Percentiles rank a stretch among this genome's conserved stretches.
phyloP scores from a whole-genome alignment of 1,139 yeast genomes.

The Zygosaccharomyces sapae region DNA sequence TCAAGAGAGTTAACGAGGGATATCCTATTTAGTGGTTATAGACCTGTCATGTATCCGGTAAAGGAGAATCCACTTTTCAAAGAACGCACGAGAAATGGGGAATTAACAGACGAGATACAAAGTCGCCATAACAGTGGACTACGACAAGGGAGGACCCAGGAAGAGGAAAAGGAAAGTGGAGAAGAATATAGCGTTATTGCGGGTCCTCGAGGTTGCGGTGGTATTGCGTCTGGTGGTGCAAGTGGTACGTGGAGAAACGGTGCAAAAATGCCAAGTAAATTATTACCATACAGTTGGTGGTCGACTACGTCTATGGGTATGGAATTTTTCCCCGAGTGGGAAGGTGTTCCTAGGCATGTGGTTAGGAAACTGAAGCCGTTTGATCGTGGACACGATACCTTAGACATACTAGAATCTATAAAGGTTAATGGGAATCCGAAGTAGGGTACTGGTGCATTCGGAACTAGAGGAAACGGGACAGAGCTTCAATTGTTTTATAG shows the following conservation, averaged over 20 bases:
- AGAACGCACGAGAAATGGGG: conserved; percentile 12
- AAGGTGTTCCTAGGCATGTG: conserved; percentile 26
- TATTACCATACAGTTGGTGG: conserved; percentile 30
- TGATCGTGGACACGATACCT: conserved; percentile 14
- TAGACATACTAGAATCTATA: background rate
- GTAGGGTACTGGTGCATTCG: background rate
- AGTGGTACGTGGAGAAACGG: conserved; percentile 32
- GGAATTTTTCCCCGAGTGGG: conserved; percentile 35
- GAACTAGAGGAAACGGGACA: background rate
- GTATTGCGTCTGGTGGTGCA: conserved; percentile 31
- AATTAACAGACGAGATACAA: background rate
- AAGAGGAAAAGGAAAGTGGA: conserved; percentile 1
- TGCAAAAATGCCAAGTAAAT: conserved; percentile 24
- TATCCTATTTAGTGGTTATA: conserved; percentile 34
- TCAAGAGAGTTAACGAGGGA: conserved; percentile 28
- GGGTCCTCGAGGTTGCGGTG: conserved; percentile 28
- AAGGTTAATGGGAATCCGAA: background rate
- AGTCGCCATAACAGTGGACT: background rate
- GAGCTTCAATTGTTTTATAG: background rate
- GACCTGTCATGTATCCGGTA: conserved; percentile 34
- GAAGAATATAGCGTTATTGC: conserved; percentile 15
- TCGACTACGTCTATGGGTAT: conserved; percentile 30
- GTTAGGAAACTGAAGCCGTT: conserved; percentile 28
- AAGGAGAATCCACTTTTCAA: conserved; percentile 33
- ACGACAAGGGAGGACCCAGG: conserved; percentile 6